Base-by-base conservation (phyloP, 2,329 filamentous ascomycete genomes). In the Verticillium nonalfalfae region DNA sequence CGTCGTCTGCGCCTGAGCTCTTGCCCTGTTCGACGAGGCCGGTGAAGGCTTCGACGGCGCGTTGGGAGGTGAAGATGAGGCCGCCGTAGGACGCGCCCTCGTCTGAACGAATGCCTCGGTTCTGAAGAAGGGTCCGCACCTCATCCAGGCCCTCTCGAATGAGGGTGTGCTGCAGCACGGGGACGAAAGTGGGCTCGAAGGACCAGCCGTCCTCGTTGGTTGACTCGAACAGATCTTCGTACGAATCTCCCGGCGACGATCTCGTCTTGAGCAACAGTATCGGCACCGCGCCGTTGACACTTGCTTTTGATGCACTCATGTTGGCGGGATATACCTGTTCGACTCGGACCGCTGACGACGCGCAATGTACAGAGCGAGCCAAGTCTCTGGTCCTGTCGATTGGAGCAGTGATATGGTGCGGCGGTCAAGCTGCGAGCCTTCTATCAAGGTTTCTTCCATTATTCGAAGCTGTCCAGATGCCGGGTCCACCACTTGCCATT, bases 21-120 rank as follows among this genome's bases (percentile, higher is more conserved):
- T 75, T 31, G 84, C 77, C 36, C 85, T 82, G 14, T 21, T 81
- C 75, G 0, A 92, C 81, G 9, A 91, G 75, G 56, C 82, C 78
- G 3, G 84, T 77, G 68, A 95, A 92, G 0, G 89, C 90, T 71
- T 95, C 91, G 2, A 95, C 91, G 1, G 91, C 90, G 57, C 91
- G 83, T 72, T 95, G 91, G 7, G 90, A 93, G 1, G 91, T 95
- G 70, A 95, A 94, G 58, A 95, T 87, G 62, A 94, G 76, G n/a
- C 90, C 91, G 5, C 90, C 90, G 69, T 91, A 94, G 14, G 75
- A 68, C 50, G 73, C 72, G 2, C 71, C 74, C 1, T 68, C 50
- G 0, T 58, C 59, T 2, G 59, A 68, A 56, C 77, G 76, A 63
- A 88, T 80, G 15, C 69, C 65, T 31, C 71, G 74, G 1, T 69